Evolutionary conservation across 2,329 filamentous ascomycete species (phyloP).

Genomic region (Bipolaris zeicola): DNA sequence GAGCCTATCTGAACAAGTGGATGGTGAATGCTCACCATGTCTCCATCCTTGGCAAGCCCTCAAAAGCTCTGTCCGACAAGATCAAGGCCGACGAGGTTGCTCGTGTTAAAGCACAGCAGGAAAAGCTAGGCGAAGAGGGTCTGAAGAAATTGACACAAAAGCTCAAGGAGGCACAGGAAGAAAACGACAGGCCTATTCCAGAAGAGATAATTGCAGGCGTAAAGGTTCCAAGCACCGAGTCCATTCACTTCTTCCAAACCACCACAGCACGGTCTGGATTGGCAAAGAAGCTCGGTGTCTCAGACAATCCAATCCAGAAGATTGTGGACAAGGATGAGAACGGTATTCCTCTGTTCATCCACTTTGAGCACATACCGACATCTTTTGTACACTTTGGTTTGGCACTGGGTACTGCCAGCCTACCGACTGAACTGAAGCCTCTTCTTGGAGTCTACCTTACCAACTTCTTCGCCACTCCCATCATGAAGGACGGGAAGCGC

Average conservation of each 20-base stretch:
- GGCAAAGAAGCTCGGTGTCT: constrained; percentile 71
- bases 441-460: constrained; percentile 83
- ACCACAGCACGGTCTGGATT: constrained; percentile 81
- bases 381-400: constrained; percentile 89
- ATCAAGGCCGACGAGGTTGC: constrained; percentile 81
- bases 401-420: constrained; percentile 75
- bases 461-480: constrained; percentile 93
- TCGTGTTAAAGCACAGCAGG: constrained; percentile 77
- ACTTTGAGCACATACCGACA: constrained; percentile 92
- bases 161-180: constrained; percentile 80
- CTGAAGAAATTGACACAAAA: constrained; percentile 74
- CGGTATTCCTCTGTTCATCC: constrained; percentile 81
- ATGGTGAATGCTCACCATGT: constrained; percentile 84
- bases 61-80: constrained; percentile 75
- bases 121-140: constrained; percentile 80
- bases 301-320: constrained; percentile 73
- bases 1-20: constrained; percentile 79
- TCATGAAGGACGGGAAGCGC: constrained; percentile 74
- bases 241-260: constrained; percentile 93
- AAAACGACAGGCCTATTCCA: constrained; percentile 89
- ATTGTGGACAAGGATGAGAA: constrained; percentile 72
- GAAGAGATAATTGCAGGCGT: constrained; percentile 79
- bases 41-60: constrained; percentile 87
- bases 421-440: constrained; percentile 84
- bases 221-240: constrained; percentile 81